Base-by-base conservation (phyloP, 1,284 basidiomycete species). In the Cutaneotrichosporon cutaneum region DNA sequence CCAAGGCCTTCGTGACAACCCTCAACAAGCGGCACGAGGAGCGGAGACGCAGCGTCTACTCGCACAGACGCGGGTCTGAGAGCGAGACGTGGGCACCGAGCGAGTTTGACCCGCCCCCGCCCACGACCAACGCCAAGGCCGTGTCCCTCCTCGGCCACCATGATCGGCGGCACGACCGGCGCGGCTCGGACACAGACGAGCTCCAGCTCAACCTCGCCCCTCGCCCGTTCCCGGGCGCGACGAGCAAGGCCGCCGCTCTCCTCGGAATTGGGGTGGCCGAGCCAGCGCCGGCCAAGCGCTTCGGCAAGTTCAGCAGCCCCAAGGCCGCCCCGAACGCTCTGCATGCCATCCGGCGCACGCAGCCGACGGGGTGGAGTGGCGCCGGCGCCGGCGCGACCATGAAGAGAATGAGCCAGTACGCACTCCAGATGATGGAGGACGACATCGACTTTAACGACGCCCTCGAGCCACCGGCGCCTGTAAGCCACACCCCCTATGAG, bases 121-220 rank as follows among this genome's bases (percentile, higher is more conserved):
- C 58, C 21, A 59, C 58, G n/a, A 53, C 58, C 4, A 53, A 54
- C 21, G 51, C 32, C 39, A 59, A 53, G 21, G 58, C 58, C 21
- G 51, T 54, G 27, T 24, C 32, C 10, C 51, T 33, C 36, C 51
- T 54, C 21, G 52, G 58, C 39, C 27, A 51, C 48, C 48, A 51
- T n/a, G 48, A 51, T n/a, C 27, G 48, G 26, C 48, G 48, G 18
- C 48, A 51, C 27, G 26, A 27, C 16, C 48, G 48, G 27, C 48
- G 48, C 10, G 24, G 24, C 24, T 51, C 48, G 27, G 48, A 51
- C 13, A 16, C 16, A 9, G 22, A 47, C 26, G 48, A 27, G 11
- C 47, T 16, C 24, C 4, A 13, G 24, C 18, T 27, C 48, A 9
- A 13, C 5, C 18, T 18, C 45, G 45, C 48, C 5, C 48, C 48